Conservation (phyloP, 805 yeast species). For the Torulaspora microellipsoides region DNA sequence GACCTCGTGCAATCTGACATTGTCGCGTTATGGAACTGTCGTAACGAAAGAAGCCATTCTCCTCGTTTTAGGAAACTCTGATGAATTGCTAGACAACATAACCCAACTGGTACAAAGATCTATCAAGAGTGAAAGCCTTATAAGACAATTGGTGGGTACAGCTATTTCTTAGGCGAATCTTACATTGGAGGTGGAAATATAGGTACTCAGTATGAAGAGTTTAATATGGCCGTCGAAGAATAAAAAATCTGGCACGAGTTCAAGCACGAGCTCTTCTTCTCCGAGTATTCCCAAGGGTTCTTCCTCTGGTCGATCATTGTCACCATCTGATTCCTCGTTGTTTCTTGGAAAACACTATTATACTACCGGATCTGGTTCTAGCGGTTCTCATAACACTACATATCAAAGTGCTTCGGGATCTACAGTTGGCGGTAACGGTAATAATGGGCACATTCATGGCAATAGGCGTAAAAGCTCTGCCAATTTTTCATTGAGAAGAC, state of each 20-base stretch:
- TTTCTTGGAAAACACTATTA: background rate
- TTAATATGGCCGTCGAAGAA: conserved; percentile 25
- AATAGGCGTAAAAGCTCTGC: conserved; percentile 13
- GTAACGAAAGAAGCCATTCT: conserved; percentile 5
- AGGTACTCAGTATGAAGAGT: conserved; percentile 16
- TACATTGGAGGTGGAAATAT: conserved; percentile 1
- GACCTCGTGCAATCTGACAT: no score
- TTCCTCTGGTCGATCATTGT: conserved; percentile 3
- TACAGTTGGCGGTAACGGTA: conserved; percentile 5
- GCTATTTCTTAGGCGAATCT: background rate
- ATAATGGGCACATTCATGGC: background rate
- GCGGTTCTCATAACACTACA: background rate
- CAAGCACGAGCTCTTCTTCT: conserved; percentile 1
- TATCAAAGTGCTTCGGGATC: background rate
- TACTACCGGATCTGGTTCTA: background rate
- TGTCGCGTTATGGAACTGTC: background rate
- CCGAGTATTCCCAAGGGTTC: background rate
- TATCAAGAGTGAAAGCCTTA: no score
- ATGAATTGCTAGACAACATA: background rate
- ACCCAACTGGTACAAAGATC: background rate
- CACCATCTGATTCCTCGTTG: conserved; percentile 3
- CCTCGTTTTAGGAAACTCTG: conserved; percentile 8
- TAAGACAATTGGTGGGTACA: no score
- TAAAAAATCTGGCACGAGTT: conserved; percentile 9
- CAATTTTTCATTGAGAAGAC: conserved; percentile 8